These are phyloP conservation scores for Fusarium sp. DNA, from an alignment of 2,329 filamentous ascomycete species.

Conservation along the genomic window DNA sequence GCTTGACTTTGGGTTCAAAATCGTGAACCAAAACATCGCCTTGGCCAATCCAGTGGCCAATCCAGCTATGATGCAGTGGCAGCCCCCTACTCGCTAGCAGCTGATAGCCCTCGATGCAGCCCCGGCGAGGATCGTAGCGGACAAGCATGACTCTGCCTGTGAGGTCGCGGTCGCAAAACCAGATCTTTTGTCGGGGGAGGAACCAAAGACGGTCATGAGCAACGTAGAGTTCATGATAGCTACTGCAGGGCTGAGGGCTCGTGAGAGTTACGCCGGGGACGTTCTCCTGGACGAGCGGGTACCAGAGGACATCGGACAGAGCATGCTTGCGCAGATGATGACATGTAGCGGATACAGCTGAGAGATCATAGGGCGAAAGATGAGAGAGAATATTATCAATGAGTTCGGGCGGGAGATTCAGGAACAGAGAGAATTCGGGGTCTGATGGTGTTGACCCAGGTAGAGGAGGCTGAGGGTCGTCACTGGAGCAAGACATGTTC, in stretches of 20 bases:
- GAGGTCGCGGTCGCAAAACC: conserved; percentile 82
- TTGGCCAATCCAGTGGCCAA: conserved; percentile 75
- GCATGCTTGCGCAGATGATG: conserved; percentile 68
- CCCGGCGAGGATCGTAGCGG: conserved; percentile 78
- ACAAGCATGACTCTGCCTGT: conserved; percentile 79
- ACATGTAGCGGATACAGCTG: conserved; percentile 69
- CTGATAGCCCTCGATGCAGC: conserved; percentile 83
- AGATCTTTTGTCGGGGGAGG: conserved; percentile 80
- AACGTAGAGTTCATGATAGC: conserved; percentile 77
- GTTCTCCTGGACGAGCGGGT: conserved; percentile 73
- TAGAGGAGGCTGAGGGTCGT: conserved; percentile 2
- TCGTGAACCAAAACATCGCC: conserved; percentile 74
- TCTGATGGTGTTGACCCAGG: background rate
- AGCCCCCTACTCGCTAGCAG: conserved; percentile 72
- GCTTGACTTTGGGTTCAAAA: conserved; percentile 75
- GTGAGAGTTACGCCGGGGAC: conserved; percentile 67
- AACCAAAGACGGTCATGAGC: conserved; percentile 88
- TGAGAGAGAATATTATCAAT: conserved; percentile 76
- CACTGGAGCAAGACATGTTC: conserved; percentile 5
- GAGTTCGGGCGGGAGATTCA: conserved; percentile 77
- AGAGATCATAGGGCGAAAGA: conserved; percentile 73
- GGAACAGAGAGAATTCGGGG: conserved; percentile 49
- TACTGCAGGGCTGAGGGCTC: conserved; percentile 67
- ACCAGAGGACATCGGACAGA: conserved; percentile 77
- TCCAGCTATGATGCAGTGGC: conserved; percentile 71